Base-by-base conservation (phyloP, 768 basidiomycete species). In the Lentinula sp. region DNA sequence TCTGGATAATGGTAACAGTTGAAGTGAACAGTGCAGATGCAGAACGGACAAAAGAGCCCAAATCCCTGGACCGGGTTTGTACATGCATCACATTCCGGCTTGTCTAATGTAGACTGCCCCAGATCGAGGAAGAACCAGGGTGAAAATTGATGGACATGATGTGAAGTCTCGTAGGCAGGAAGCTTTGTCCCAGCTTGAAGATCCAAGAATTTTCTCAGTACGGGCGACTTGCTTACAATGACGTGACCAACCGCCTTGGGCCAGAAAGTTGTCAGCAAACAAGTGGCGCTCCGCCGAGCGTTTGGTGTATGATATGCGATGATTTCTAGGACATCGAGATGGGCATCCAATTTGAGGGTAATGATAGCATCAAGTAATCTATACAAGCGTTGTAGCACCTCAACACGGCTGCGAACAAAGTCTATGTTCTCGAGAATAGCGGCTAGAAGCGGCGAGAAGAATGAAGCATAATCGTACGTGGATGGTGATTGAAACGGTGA, bases 1-100 rank as follows among this genome's bases (percentile, higher is more conserved):
- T 82, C 81, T 6, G 85, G 82, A 62, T 85, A 78, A 65, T 90
- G 85, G 66, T 91, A 92, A 73, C 92, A 95, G 64, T 86, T 84
- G 61, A 91, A 83, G 70, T 95, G 92, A 6, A 90, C 82, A 1
- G 78, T 73, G 61, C 84, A 87, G 69, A 81, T 76, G 71, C 91
- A 92, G 53, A 86, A 79, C 0, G 87, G 80, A 67, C 91, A 93
- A 10, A 86, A 70, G 6, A 95, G 73, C 5, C 85, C 88, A 67
- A 89, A 90, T n/a, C 86, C 90, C 45, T 70, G 68, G 48, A 93
- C 81, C 12, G 71, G 64, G 28, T 74, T 76, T 13, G 72, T 69
- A 66, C 90, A 93, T 15, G 77, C 78, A 12, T 77, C 75, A 67
- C 91, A 94, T 37, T 77, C 74, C 50, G 74, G 69, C 16, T 76